These are phyloP conservation scores for Phialophora tarda DNA, from an alignment of 2,329 filamentous ascomycete species.

Conservation along the genomic window DNA sequence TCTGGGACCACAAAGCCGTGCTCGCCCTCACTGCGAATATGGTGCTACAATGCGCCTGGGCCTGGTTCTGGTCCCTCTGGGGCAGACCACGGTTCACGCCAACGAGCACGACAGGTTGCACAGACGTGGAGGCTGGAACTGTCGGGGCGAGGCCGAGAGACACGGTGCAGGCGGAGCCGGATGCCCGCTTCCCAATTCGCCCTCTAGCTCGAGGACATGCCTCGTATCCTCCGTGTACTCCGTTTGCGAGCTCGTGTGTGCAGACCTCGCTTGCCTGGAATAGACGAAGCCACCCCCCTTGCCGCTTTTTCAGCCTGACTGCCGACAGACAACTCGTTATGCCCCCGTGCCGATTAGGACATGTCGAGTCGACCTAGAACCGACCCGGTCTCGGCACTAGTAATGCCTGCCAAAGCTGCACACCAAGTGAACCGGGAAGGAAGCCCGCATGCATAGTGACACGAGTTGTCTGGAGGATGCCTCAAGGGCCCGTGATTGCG, in stretches of 20 bases:
- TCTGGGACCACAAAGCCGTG: not conserved
- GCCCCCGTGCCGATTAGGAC: not conserved
- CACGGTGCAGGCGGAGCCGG: not conserved
- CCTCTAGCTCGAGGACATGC: not conserved
- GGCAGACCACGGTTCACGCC: not conserved
- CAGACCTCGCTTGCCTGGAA: not conserved
- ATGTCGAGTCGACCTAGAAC: not conserved
- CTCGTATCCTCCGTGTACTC: not conserved
- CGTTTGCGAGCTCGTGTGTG: not conserved
- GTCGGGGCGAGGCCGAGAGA: not conserved
- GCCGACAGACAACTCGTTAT: not conserved
- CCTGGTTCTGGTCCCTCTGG: not conserved
- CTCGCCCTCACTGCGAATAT: not conserved
- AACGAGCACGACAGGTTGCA: not conserved
- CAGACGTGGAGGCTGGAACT: not conserved
- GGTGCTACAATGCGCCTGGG: not conserved
- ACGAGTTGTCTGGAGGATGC: not conserved
- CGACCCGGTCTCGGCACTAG: not conserved
- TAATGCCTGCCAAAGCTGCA: not conserved
- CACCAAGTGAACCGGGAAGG: not conserved
- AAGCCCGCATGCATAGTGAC: not conserved
- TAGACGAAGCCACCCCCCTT: not conserved
- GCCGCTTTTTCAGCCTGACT: constrained; percentile 14
- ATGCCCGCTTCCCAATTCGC: not conserved
- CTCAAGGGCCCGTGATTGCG: not conserved